Conservation (phyloP, 2,329 filamentous ascomycete species). For the Dactylonectria macrodidyma region DNA sequence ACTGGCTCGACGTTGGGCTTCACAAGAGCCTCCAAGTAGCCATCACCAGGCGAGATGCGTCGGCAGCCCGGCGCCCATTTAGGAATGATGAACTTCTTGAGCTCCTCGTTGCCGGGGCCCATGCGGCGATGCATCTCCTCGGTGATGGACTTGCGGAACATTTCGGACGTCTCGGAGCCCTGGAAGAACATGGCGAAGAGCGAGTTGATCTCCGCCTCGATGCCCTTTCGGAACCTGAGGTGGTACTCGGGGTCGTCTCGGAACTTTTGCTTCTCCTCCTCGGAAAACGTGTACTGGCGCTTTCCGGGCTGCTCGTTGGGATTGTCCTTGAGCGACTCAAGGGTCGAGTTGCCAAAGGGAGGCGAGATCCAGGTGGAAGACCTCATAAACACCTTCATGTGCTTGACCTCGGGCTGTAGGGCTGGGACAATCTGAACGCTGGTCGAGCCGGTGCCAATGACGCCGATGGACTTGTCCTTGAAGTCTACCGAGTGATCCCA, state of each 20-base stretch:
- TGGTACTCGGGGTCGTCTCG: conserved; percentile 57
- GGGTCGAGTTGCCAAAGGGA: conserved; percentile 42
- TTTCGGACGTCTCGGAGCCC: conserved; percentile 57
- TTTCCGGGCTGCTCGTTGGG: conserved; percentile 51
- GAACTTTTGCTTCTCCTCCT: conserved; percentile 57
- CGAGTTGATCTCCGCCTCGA: conserved; percentile 60
- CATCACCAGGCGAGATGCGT: conserved; percentile 59
- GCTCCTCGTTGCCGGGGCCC: conserved; percentile 57
- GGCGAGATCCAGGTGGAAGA: conserved; percentile 50
- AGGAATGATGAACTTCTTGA: conserved; percentile 59
- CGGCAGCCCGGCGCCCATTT: conserved; percentile 61
- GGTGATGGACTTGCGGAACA: conserved; percentile 56
- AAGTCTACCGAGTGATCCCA: conserved; percentile 57
- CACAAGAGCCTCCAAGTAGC: conserved; percentile 59
- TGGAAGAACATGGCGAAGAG: conserved; percentile 60
- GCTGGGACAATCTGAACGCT: conserved; percentile 66
- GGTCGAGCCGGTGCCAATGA: conserved; percentile 69
- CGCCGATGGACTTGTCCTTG: conserved; percentile 52
- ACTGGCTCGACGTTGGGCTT: conserved; percentile 62
- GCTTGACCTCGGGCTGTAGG: conserved; percentile 54
- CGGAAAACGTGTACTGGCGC: conserved; percentile 58
- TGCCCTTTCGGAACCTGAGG: conserved; percentile 58
- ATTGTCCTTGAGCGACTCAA: conserved; percentile 49
- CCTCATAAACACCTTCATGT: conserved; percentile 50
- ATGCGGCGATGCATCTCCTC: conserved; percentile 61